Conservation (phyloP, 2,329 filamentous ascomycete genomes). For the Pestalotiopsis sp. region DNA sequence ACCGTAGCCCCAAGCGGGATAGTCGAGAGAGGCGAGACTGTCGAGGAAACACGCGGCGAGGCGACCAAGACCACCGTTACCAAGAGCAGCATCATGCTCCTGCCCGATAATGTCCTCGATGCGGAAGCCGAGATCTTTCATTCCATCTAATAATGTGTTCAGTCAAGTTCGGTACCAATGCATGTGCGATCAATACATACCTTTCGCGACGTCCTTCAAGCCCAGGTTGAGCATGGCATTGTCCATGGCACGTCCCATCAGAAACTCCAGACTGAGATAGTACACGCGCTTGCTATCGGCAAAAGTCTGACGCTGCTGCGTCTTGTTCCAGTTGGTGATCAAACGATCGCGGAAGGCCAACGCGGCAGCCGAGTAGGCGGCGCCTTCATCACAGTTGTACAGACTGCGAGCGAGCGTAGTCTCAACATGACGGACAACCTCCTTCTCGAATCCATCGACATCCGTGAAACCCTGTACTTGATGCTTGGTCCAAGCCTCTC, state of each 20-base stretch:
- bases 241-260: slow-evolving; percentile 95
- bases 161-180: slow-evolving; percentile 14
- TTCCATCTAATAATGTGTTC: slow-evolving; percentile 63
- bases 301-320: slow-evolving; percentile 93
- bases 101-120: slow-evolving; percentile 95
- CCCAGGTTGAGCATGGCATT: slow-evolving; percentile 98
- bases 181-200: slow-evolving; percentile 48
- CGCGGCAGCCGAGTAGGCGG: slow-evolving; percentile 88
- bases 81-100: slow-evolving; percentile 94
- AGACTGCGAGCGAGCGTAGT: slow-evolving; percentile 93
- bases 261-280: slow-evolving; percentile 94
- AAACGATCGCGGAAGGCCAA: slow-evolving; percentile 91
- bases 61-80: slow-evolving; percentile 93
- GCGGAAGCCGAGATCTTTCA: slow-evolving; percentile 89
- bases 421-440: slow-evolving; percentile 92
- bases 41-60: slow-evolving; percentile 97
- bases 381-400: slow-evolving; percentile 96
- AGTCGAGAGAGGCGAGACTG: slow-evolving; percentile 92
- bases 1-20: slow-evolving; percentile 96
- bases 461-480: slow-evolving; percentile 70
- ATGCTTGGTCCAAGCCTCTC: slow-evolving; percentile 74
- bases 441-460: slow-evolving; percentile 83
- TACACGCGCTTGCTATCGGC: slow-evolving; percentile 92
- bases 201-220: slow-evolving; percentile 80
- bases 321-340: slow-evolving; percentile 96